Evolutionary conservation across 2,329 filamentous ascomycete genomes (phyloP), one percentile per base, ranked within the genome.

Genomic region (Talaromyces sp.): DNA sequence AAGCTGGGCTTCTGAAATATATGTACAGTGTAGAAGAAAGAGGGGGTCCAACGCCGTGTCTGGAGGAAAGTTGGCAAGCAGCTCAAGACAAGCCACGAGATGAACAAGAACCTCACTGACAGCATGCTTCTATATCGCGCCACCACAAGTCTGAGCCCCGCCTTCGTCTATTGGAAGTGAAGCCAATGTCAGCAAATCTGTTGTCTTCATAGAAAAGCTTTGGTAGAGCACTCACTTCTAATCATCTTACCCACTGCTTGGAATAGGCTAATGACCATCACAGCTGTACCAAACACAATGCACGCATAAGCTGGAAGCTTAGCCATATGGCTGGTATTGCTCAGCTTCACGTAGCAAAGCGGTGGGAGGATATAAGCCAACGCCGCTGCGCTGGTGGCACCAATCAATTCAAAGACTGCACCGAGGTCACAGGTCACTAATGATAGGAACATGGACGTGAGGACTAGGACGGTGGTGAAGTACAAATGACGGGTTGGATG

Each of bases 351-450:
- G 77, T 95, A 99, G 79, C 95, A 99, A 64, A 98, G 81, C 31
- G 95, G 95, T 67, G 95, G 95, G 66, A 99, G 81, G 58, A 99
- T 97, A 75, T 98, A 99, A 0, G 95, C 95, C 76, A 99, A 84
- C 7, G 92, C 93, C 71, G 93, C 95, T 3, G 95, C 95, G 75
- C 91, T 96, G 41, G 95, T 99, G 7, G 95, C 93, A 67, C 95
- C 95, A 65, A 99, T 95, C 19, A 99, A 83, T 81, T 99, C 95
- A 74, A 99, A 97, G 1, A 99, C 94, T 52, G 91, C 87, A 61
- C 95, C 95, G 3, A 99, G 83, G 75, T 99, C 95, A 79, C 95
- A 98, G 0, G 93, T 98, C 67, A 96, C 75, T 64, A 99, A 82
- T 67, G 90, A 90, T 63, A 98, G 76, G 7, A 81, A 81, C 85